Base-by-base conservation (phyloP, 2,329 filamentous ascomycete genomes). In the Beauveria brongniartii region DNA sequence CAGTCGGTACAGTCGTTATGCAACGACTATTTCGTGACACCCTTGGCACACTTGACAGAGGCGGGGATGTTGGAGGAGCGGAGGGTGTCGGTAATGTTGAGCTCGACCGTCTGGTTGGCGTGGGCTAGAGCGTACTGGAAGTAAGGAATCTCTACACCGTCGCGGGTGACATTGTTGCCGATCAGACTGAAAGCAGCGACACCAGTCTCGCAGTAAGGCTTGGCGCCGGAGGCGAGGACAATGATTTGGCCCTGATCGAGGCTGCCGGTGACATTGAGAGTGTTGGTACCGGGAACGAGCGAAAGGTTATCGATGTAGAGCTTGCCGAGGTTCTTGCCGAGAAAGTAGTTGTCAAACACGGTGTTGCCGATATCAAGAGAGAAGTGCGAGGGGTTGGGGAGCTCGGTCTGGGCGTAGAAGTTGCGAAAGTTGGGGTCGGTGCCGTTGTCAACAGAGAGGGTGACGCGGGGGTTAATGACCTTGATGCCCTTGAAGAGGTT, bases 341-440 rank as follows among this genome's bases (percentile, higher is more conserved):
- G 76, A 57, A 86, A 77, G 66, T 76, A 82, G 68, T 84, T 84
- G 71, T 78, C 73, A 72, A 88, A 87, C 30, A 81, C 81, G 41
- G 83, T 76, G 67, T 89, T 87, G 66, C 87, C 87, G 67, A 90
- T 81, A 40, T 87, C 80, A 57, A 90, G 77, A n/a, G 80, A 83
- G 68, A 87, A 78, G 56, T 82, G 73, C 1, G 86, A 87, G 7
- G 78, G 79, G 71, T 90, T 90, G 65, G 84, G 85, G 55, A 90
- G 85, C 61, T 76, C 75, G 61, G 81, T 79, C 16, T 75, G 80
- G 65, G 80, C 86, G 56, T 79, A 73, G 73, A 90, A 86, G 74
- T 89, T 90, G 69, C 80, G 78, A 24, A 53, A 57, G 50, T 67
- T 61, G 48, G 52, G 41, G 12, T 43, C 43, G 64, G 76, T 79